These are phyloP conservation scores for Aegilops tauschii DNA, from an alignment of 176 grass and related monocot genomes.

Conservation along the genomic window DNA sequence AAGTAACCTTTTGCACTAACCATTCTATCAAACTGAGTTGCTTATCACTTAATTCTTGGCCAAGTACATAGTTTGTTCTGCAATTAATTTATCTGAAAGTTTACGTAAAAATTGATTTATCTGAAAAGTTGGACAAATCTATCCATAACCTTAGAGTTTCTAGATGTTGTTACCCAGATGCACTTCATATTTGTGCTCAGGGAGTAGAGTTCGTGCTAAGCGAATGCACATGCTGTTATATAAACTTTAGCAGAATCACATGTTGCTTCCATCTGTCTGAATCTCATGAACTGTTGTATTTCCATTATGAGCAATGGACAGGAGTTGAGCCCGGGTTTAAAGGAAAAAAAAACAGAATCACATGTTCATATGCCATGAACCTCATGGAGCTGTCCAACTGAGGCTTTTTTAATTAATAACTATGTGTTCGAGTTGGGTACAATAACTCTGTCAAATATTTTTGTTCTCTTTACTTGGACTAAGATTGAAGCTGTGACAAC, in stretches of 20 bases:
- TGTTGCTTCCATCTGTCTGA: not conserved
- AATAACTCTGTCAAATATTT: conserved; percentile 3
- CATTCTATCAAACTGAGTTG: not conserved
- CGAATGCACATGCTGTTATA: not conserved
- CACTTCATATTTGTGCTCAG: not conserved
- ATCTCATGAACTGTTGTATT: too few relatives aligned
- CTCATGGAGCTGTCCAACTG: not conserved
- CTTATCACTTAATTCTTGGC: not conserved
- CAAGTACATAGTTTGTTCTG: conserved; percentile 9
- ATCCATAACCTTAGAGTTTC: not conserved
- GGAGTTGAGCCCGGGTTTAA: too few relatives aligned
- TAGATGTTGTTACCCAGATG: not conserved
- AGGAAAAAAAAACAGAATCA: not conserved
- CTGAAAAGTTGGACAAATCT: not conserved
- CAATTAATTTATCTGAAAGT: conserved; percentile 2
- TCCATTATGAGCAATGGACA: too few relatives aligned
- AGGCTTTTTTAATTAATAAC: not conserved
- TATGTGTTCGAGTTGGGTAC: not conserved
- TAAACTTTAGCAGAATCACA: conserved; percentile 3
- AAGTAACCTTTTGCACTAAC: not conserved
- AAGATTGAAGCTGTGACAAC: conserved; percentile 78
- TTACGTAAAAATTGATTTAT: not conserved
- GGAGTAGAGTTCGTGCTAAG: not conserved
- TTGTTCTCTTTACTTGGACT: conserved; percentile 21
- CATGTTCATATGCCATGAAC: not conserved